Base-by-base conservation (phyloP, 768 basidiomycete species). In the Leccinum subtestaceum region DNA sequence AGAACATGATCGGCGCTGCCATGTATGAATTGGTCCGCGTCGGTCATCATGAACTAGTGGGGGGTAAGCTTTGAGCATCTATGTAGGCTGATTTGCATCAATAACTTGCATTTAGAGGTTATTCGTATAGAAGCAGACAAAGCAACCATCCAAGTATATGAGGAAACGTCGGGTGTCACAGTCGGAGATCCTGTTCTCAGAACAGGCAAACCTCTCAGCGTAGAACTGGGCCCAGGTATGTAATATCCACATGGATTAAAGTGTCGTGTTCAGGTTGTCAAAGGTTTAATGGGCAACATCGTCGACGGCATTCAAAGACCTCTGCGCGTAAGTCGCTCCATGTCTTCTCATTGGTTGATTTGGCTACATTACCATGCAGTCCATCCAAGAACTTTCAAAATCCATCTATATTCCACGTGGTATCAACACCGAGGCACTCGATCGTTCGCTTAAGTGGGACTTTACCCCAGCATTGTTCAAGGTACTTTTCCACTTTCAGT, bases 351-450 rank as follows among this genome's bases (percentile, higher is more conserved):
- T 51, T 50, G 36, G 21, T 52, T 25, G 50, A 62, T 56, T 51
- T 11, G 8, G 36, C 40, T 56, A 36, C 62, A 46, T 50, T 50
- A 53, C 40, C 65, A 56, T 56, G 53, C 70, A 84, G 88, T 86
- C 90, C 36, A 99, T 99, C 65, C 94, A 95, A 85, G 93, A 97
- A 70, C 82, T 92, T 45, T 98, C 97, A 48, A 90, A 98, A 68
- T 97, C 94, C n/a, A 99, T 99, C 69, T 99, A 99, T 76, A 98
- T 99, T 62, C 97, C 97, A 63, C 90, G 95, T 68, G 97, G 97
- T 57, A 98, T 99, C 76, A 98, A 98, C 76, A 98, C 97, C 34
- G 87, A 95, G 63, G 91, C 95, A 25, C 84, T 99, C 27, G 92
- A 94, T 72, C 87, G 97, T 52, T 80, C 80, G 19, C 74, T 95